Conservation (phyloP, 441 rosid species). For the Pelargonium fulgidum region DNA sequence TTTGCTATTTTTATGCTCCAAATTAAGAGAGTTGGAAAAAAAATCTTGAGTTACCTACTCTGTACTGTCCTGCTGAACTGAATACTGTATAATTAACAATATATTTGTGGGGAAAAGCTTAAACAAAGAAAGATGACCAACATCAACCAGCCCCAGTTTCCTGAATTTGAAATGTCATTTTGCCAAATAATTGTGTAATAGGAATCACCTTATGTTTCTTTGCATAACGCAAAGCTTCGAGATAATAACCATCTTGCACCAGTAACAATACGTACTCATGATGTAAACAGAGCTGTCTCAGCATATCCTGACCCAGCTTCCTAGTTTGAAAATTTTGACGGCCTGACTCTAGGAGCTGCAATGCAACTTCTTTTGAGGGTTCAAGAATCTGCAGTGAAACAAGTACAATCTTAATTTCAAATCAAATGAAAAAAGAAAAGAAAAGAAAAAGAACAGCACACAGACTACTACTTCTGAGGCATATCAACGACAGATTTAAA, state of each 20-base stretch:
- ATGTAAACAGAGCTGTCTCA: conserved; percentile 83
- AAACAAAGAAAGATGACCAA: background rate
- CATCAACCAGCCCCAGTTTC: background rate
- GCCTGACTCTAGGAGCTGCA: conserved; percentile 83
- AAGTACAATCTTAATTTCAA: conserved; percentile 15
- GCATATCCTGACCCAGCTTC: conserved; percentile 89
- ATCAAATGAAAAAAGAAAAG: conserved; percentile 3
- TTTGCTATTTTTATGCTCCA: background rate
- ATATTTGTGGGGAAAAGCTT: background rate
- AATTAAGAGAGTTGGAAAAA: background rate
- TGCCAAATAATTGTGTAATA: background rate
- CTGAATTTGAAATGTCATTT: background rate
- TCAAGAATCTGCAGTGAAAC: conserved; percentile 60
- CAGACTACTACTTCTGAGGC: conserved; percentile 5
- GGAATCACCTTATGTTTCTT: conserved; percentile 72
- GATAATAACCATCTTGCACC: conserved; percentile 85
- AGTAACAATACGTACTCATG: conserved; percentile 68
- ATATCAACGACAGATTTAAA: conserved; percentile 12
- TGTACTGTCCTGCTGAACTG: background rate
- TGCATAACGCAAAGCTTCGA: conserved; percentile 81
- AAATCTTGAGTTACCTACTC: background rate
- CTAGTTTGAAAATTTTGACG: conserved; percentile 54
- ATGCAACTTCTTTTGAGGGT: conserved; percentile 93
- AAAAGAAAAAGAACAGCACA: conserved; percentile 1
- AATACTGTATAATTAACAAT: background rate